Evolutionary conservation across 2,329 filamentous ascomycete genomes (phyloP), one percentile per base, ranked within the genome.

Genomic region (Cladosporium halotolerans): DNA sequence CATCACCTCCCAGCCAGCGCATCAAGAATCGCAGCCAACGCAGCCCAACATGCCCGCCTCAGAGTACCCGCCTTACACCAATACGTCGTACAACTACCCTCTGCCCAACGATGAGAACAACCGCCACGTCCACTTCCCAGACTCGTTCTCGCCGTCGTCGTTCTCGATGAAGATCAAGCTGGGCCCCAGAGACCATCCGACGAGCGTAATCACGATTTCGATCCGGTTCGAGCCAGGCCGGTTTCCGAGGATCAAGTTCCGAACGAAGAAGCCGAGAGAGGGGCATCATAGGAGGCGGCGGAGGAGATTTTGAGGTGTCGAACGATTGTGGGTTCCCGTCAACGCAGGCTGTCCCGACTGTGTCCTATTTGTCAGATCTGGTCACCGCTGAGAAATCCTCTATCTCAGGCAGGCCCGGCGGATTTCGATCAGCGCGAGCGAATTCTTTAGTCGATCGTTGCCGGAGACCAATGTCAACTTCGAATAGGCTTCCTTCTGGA

Each of bases 131-230:
- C 62, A 59, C 52, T 66, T 66, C 51, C 50, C 53, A 18, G 63
- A 66, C 40, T 57, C 60, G 19, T 62, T 58, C 54, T 43, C 55
- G 19, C 64, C 64, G 10, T 63, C 60, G 1, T 49, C 59, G 9
- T 55, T 67, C 10, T 55, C 55, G 1, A 54, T 67, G 4, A 58
- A 59, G 10, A 55, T 67, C 41, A 65, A 60, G 40, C 54, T 66
- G 9, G 65, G 65, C 1, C 63, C 65, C 0, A 36, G 53, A 16
- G 55, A 58, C 6, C 44, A 54, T n/a, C 63, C 64, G 6, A 62
- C 63, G 2, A 55, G 58, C 28, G 53, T 66, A 18, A 52, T 67
- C 13, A 65, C 64, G 56, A 66, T 67, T 52, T 63, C 59, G 19
- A 57, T 67, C 3, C 52, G 57, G 13, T 67, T 67, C 41, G 60